These are phyloP conservation scores for Ceratobasidium sp. DNA, from an alignment of 1,284 basidiomycete genomes.

Conservation along the genomic window DNA sequence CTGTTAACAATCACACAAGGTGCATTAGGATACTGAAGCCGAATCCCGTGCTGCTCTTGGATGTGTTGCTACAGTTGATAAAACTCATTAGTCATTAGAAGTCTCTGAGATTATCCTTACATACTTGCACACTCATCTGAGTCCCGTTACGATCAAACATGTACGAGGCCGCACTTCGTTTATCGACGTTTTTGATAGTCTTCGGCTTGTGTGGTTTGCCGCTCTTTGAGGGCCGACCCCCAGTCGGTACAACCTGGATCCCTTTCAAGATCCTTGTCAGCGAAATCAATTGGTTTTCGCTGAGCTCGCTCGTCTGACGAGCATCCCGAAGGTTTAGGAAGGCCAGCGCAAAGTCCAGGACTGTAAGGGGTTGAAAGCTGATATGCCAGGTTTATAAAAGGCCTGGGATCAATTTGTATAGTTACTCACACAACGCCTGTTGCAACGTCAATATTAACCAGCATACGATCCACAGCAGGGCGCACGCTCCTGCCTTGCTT, in stretches of 20 bases:
- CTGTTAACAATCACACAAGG: slow-evolving; percentile 31
- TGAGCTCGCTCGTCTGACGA: slow-evolving; percentile 10
- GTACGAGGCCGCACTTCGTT: slow-evolving; percentile 15
- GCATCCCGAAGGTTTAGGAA: slow-evolving; percentile 14
- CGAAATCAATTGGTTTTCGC: slow-evolving; percentile 15
- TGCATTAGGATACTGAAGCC: slow-evolving; percentile 23
- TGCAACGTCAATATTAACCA: slow-evolving; percentile 79
- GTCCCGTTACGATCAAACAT: slow-evolving; percentile 34
- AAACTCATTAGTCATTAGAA: background rate
- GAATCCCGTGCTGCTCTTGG: slow-evolving; percentile 13
- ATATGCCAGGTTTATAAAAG: background rate
- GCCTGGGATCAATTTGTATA: too few species aligned
- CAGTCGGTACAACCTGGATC: slow-evolving; percentile 28
- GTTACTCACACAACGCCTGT: slow-evolving; percentile 68
- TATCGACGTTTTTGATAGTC: slow-evolving; percentile 20
- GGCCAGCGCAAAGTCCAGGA: slow-evolving; percentile 35
- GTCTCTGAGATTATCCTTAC: background rate
- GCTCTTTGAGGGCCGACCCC: background rate
- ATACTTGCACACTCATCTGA: slow-evolving; percentile 21
- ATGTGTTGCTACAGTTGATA: slow-evolving; percentile 26
- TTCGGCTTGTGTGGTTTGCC: background rate
- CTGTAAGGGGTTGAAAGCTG: slow-evolving; percentile 26
- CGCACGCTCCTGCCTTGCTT: slow-evolving; percentile 55
- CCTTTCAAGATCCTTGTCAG: slow-evolving; percentile 20
- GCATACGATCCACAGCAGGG: slow-evolving; percentile 69